These are phyloP conservation scores for Sporobolomyces pararoseus DNA, from an alignment of 768 basidiomycete genomes.

Conservation along the genomic window DNA sequence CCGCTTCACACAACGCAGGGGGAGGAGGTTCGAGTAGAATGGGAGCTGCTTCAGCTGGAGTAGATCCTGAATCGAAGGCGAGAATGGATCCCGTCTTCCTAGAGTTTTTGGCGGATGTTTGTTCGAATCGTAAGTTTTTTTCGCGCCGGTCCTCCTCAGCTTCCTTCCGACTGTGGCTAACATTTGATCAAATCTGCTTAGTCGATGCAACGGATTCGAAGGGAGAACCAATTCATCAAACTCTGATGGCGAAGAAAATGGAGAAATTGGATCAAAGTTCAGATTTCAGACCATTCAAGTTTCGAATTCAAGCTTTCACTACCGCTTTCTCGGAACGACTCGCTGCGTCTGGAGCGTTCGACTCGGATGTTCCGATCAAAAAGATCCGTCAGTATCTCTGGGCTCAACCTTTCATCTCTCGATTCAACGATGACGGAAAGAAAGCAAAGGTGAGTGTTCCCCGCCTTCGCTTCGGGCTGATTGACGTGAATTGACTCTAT, in stretches of 20 bases:
- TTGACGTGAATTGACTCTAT: neutral
- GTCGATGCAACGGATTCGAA: constrained; percentile 91
- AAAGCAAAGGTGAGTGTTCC: constrained; percentile 68
- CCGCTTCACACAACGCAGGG: constrained; percentile 3
- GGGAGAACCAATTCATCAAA: constrained; percentile 95
- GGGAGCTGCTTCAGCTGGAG: constrained; percentile 33
- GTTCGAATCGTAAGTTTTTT: constrained; percentile 81
- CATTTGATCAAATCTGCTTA: constrained; percentile 47
- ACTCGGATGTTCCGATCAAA: constrained; percentile 42
- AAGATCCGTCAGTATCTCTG: constrained; percentile 71
- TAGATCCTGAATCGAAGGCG: constrained; percentile 63
- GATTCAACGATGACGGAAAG: constrained; percentile 98
- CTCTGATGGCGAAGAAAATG: constrained; percentile 97
- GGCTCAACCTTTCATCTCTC: constrained; percentile 86
- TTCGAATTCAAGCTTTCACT: constrained; percentile 96
- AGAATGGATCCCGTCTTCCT: constrained; percentile 89
- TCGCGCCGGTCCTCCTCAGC: neutral
- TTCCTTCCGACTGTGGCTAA: neutral
- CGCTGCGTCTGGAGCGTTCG: constrained; percentile 34
- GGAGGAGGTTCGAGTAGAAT: constrained; percentile 28
- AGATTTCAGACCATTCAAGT: constrained; percentile 98
- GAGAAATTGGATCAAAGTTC: constrained; percentile 90
- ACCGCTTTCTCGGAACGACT: constrained; percentile 91
- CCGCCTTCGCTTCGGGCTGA: neutral
- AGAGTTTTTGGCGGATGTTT: constrained; percentile 77